Conservation (phyloP, 192 early-diverging fungal species). For the Coemansia sp. region DNA sequence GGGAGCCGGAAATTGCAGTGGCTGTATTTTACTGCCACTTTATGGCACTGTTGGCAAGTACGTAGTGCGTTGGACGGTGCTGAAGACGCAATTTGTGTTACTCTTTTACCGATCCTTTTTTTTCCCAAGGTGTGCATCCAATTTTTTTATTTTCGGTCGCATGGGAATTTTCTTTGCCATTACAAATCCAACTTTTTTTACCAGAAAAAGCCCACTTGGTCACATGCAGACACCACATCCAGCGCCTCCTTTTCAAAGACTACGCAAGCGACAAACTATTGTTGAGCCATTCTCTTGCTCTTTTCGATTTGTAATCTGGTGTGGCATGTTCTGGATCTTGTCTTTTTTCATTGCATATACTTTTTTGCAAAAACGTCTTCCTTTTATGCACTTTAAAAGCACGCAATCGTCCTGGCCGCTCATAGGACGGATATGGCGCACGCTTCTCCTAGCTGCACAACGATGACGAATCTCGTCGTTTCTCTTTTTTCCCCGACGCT, state of each 20-base stretch:
- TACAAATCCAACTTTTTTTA: background rate
- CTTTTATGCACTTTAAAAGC: background rate
- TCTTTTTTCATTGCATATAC: background rate
- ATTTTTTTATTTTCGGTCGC: background rate
- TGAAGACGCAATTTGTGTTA: background rate
- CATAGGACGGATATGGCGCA: background rate
- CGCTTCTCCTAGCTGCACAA: background rate
- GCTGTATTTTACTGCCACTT: too few relatives aligned
- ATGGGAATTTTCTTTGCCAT: background rate
- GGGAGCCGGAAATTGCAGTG: too few relatives aligned
- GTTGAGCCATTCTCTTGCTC: background rate
- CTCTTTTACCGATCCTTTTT: background rate
- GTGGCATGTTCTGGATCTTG: background rate
- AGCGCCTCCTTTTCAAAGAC: background rate
- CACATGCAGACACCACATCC: background rate
- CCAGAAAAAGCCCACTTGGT: background rate
- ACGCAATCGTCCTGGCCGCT: conserved; percentile 5
- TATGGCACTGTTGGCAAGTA: background rate
- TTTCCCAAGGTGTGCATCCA: too few relatives aligned
- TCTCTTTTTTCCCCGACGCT: too few relatives aligned
- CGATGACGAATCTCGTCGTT: background rate
- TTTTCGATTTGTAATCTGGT: background rate
- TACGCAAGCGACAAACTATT: background rate
- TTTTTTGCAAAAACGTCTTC: background rate
- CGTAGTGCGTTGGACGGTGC: background rate